Conservation (phyloP, 768 basidiomycete species). For the Leccinum barrowsii region DNA sequence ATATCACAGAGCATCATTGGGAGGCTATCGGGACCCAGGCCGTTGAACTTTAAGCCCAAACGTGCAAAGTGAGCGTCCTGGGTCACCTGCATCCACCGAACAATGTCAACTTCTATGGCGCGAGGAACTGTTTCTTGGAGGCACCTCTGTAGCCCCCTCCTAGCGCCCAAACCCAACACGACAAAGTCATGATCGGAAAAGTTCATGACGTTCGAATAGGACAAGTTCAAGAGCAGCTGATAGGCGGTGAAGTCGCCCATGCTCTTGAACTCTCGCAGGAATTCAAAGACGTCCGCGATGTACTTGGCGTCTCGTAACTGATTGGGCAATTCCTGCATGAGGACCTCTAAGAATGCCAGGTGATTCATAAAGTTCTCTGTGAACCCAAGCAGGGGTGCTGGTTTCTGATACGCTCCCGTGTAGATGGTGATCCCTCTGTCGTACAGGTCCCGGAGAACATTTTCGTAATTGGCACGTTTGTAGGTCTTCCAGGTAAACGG, state of each 20-base stretch:
- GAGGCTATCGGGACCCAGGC: conserved; percentile 44
- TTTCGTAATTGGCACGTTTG: conserved; percentile 47
- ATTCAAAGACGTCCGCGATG: conserved; percentile 62
- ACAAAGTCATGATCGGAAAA: conserved; percentile 71
- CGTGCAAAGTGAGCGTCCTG: conserved; percentile 62
- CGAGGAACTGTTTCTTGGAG: conserved; percentile 46
- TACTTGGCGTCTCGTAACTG: conserved; percentile 49
- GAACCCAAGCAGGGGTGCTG: conserved; percentile 54
- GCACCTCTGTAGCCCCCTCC: conserved; percentile 64
- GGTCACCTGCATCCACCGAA: conserved; percentile 59
- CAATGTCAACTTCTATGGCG: conserved; percentile 52
- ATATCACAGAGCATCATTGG: conserved; percentile 67
- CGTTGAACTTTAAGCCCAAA: conserved; percentile 50
- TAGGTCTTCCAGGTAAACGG: conserved; percentile 61
- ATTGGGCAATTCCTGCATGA: conserved; percentile 57
- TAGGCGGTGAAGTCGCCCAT: conserved; percentile 75
- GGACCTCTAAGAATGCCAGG: conserved; percentile 52
- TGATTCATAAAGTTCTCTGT: conserved; percentile 54
- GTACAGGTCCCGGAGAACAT: conserved; percentile 45
- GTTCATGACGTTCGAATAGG: conserved; percentile 54
- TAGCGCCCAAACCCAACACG: conserved; percentile 62
- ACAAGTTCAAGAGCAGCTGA: conserved; percentile 60
- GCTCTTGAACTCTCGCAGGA: conserved; percentile 55
- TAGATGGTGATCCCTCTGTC: conserved; percentile 48
- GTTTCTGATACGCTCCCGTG: conserved; percentile 68